Evolutionary conservation across 345 rosid genomes (phyloP).

Genomic region (Euphorbia pulcherrima): DNA sequence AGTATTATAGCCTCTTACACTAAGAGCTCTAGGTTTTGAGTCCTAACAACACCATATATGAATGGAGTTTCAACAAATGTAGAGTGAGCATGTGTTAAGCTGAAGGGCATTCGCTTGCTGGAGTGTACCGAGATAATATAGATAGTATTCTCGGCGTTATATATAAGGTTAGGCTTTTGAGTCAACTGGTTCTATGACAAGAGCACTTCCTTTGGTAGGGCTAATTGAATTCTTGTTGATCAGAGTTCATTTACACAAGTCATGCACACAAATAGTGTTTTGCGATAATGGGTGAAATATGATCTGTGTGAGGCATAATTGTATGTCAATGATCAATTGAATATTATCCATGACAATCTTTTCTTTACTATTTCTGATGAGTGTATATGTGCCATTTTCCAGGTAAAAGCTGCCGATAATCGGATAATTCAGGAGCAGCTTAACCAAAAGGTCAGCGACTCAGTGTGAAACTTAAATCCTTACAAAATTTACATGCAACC

Average conservation of each 20-base stretch:
- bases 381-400: constrained; percentile 17
- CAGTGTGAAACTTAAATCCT: not conserved
- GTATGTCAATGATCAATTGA: not conserved
- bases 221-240: not conserved
- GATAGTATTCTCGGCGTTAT: not conserved
- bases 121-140: not conserved
- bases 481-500: not conserved
- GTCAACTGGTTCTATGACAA: not conserved
- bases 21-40: not conserved
- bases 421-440: constrained; percentile 87
- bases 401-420: constrained; percentile 95
- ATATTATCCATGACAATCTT: not conserved
- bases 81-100: not conserved
- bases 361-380: constrained; percentile 14
- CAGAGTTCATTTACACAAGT: not conserved
- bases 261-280: constrained; percentile 1
- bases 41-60: not conserved
- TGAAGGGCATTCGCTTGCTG: not conserved
- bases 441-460: constrained; percentile 77
- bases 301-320: not conserved
- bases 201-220: not conserved
- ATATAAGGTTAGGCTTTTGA: not conserved
- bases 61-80: not conserved
- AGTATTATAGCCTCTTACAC: not conserved
- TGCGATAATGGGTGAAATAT: not conserved